These are phyloP conservation scores for Fraxinus sp. DNA, from an alignment of 305 asterid genomes.

Conservation along the genomic window DNA sequence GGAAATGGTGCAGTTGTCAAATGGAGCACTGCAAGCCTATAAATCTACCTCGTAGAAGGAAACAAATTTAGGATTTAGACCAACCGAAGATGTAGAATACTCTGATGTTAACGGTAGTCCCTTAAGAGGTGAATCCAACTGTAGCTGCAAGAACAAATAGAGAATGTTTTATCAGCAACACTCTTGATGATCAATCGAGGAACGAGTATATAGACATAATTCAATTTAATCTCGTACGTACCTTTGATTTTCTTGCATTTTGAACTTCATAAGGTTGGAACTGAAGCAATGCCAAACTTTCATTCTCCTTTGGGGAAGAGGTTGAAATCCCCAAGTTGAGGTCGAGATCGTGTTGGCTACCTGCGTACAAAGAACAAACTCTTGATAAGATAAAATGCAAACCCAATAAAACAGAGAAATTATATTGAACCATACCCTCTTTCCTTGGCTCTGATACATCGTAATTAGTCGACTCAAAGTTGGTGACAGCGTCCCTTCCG, in stretches of 20 bases:
- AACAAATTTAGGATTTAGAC: constrained; percentile 33
- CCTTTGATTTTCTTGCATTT: constrained; percentile 42
- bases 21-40: not conserved
- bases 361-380: constrained; percentile 29
- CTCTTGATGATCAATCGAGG: not conserved
- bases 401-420: not conserved
- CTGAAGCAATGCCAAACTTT: constrained; percentile 29
- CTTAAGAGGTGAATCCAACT: constrained; percentile 26
- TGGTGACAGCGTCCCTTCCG: constrained; percentile 81
- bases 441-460: constrained; percentile 28
- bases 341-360: constrained; percentile 52
- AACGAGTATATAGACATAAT: not conserved
- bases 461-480: constrained; percentile 54
- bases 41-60: constrained; percentile 43
- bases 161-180: not conserved
- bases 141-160: constrained; percentile 16
- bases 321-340: constrained; percentile 68
- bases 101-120: constrained; percentile 29
- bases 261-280: constrained; percentile 50
- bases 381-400: not conserved
- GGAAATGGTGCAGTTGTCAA: not conserved
- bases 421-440: constrained; percentile 32
- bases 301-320: constrained; percentile 43
- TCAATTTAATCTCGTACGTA: constrained; percentile 8
- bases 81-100: constrained; percentile 39